Percentiles rank a stretch among this genome's conserved stretches.
Evolutionary conservation across 2,329 filamentous ascomycete species (phyloP).

Genomic region (Colletotrichum sp.): DNA sequence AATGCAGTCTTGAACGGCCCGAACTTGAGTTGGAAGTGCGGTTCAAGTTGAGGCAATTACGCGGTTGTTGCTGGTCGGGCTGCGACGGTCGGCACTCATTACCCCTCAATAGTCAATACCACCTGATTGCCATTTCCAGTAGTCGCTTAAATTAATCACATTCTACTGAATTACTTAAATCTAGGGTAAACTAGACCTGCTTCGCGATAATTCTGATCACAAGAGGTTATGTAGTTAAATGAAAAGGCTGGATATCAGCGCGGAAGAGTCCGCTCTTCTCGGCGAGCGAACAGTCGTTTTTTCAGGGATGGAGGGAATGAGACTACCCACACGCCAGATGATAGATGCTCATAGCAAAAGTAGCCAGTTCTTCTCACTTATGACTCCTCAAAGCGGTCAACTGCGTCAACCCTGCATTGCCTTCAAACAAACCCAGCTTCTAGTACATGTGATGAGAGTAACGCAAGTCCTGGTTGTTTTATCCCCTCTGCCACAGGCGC

Average conservation of each 20-base stretch:
- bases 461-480: background rate
- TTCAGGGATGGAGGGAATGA: background rate
- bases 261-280: background rate
- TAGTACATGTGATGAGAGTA: background rate
- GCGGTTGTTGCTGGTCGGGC: background rate
- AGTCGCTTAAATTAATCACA: background rate
- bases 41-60: background rate
- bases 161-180: background rate
- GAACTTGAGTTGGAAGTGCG: background rate
- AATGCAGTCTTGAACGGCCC: background rate
- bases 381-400: background rate
- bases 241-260: background rate
- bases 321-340: background rate
- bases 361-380: background rate
- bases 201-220: background rate
- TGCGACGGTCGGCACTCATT: background rate
- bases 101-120: background rate
- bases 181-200: background rate
- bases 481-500: background rate
- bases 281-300: background rate
- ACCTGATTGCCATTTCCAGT: background rate
- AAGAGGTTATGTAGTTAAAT: background rate
- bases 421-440: background rate
- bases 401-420: background rate
- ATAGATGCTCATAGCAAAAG: background rate